Evolutionary conservation across 352 stramenopile genomes (phyloP).

Genomic region (Phytopythium aichiense): DNA sequence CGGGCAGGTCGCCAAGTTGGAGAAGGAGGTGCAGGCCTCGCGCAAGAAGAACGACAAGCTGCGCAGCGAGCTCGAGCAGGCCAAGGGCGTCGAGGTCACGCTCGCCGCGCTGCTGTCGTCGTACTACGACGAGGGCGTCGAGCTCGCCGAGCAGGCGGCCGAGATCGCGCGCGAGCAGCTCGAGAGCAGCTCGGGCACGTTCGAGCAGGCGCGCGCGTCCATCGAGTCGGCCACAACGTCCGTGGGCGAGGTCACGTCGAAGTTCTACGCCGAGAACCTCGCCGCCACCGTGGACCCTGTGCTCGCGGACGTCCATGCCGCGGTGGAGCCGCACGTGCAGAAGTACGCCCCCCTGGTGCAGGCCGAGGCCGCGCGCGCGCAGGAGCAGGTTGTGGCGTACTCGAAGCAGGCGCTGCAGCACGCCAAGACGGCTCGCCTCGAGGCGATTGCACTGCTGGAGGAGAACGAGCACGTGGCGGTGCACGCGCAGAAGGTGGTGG

Average conservation of each 20-base stretch:
- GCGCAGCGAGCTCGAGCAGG: constrained; percentile 40
- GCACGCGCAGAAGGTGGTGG: constrained; percentile 67
- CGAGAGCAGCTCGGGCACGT: constrained; percentile 31
- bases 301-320: constrained; percentile 39
- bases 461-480: constrained; percentile 53
- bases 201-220: constrained; percentile 49
- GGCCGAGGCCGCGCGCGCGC: constrained; percentile 30
- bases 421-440: constrained; percentile 35
- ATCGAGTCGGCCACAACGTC: constrained; percentile 45
- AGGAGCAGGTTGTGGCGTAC: constrained; percentile 28
- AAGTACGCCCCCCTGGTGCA: constrained; percentile 55
- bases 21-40: constrained; percentile 40
- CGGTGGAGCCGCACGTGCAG: constrained; percentile 50
- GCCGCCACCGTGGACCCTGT: constrained; percentile 60
- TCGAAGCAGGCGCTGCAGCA: constrained; percentile 44
- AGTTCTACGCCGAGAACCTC: constrained; percentile 70
- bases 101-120: constrained; percentile 63
- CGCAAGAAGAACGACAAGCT: constrained; percentile 67
- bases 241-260: constrained; percentile 33
- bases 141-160: constrained; percentile 36
- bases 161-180: constrained; percentile 39
- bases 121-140: constrained; percentile 79
- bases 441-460: constrained; percentile 52
- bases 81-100: constrained; percentile 50
- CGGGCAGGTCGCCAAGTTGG: constrained; percentile 33